A percentile compares a stretch with the other conserved stretches of the same genome.
These are phyloP conservation scores for Xylaria flabelliformis DNA, from an alignment of 495 filamentous ascomycete genomes.

Conservation along the genomic window DNA sequence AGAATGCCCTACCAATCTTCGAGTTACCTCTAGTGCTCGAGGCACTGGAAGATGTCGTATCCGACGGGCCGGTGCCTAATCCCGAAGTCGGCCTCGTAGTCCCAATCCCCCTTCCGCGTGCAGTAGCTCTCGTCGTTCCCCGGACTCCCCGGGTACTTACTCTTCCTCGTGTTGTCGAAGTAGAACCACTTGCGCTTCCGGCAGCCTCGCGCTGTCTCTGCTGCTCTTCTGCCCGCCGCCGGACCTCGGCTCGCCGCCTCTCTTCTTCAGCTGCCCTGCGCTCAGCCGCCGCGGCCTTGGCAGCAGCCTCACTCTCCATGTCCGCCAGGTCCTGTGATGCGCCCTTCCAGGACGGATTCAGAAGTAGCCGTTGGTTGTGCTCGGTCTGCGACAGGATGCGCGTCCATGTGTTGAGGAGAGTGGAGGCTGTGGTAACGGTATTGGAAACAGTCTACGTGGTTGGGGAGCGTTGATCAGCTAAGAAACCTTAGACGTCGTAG, in stretches of 20 bases:
- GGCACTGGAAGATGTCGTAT: constrained; percentile 40
- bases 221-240: constrained; percentile 74
- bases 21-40: constrained; percentile 43
- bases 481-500: not conserved
- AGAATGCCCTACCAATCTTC: constrained; percentile 53
- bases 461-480: constrained; percentile 9
- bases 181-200: constrained; percentile 27
- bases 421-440: constrained; percentile 87
- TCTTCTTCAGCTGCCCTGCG: constrained; percentile 76
- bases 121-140: constrained; percentile 32
- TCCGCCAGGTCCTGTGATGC: constrained; percentile 83
- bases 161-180: constrained; percentile 12
- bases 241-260: constrained; percentile 73
- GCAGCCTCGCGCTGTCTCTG: constrained; percentile 61
- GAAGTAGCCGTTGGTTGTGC: constrained; percentile 90
- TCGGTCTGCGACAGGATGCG: constrained; percentile 95
- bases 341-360: constrained; percentile 89
- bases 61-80: constrained; percentile 29
- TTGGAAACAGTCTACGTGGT: constrained; percentile 74
- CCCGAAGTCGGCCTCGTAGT: constrained; percentile 17
- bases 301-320: constrained; percentile 74
- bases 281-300: constrained; percentile 75
- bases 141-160: constrained; percentile 32
- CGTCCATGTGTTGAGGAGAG: constrained; percentile 94
- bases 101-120: constrained; percentile 36